Conservation (phyloP, 805 yeast species). For the Ogataea wickerhamii region DNA sequence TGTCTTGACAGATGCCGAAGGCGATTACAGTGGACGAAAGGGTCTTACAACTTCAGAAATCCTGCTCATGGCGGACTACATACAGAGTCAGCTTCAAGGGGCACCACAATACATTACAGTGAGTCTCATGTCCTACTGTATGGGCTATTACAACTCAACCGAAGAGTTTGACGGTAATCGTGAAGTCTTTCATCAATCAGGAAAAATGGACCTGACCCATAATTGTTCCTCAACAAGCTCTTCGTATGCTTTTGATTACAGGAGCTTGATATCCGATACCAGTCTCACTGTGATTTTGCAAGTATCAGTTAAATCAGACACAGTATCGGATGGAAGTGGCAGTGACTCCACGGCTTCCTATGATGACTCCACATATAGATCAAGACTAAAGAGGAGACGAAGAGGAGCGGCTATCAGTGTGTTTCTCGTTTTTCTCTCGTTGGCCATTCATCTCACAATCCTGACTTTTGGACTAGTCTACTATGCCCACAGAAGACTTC, state of each 20-base stretch:
- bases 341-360: background rate
- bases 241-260: conserved; percentile 2
- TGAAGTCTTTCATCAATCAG: conserved; percentile 5
- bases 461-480: conserved; percentile 32
- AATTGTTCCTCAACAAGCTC: conserved; percentile 21
- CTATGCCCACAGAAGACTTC: conserved; percentile 36
- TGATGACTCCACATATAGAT: background rate
- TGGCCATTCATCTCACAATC: conserved; percentile 30
- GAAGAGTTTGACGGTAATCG: conserved; percentile 6
- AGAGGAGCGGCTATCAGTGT: background rate
- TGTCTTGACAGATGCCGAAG: conserved; percentile 32
- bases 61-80: conserved; percentile 41
- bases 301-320: background rate
- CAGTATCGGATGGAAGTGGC: background rate
- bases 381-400: background rate
- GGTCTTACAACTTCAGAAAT: conserved; percentile 50
- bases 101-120: conserved; percentile 49
- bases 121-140: conserved; percentile 44
- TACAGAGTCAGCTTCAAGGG: conserved; percentile 40
- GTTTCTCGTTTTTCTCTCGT: conserved; percentile 14
- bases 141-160: conserved; percentile 34
- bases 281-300: background rate
- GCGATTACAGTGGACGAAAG: conserved; percentile 16
- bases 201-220: background rate
- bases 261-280: background rate